Conservation (phyloP, 306 rosid species). For the Glycine soja region DNA sequence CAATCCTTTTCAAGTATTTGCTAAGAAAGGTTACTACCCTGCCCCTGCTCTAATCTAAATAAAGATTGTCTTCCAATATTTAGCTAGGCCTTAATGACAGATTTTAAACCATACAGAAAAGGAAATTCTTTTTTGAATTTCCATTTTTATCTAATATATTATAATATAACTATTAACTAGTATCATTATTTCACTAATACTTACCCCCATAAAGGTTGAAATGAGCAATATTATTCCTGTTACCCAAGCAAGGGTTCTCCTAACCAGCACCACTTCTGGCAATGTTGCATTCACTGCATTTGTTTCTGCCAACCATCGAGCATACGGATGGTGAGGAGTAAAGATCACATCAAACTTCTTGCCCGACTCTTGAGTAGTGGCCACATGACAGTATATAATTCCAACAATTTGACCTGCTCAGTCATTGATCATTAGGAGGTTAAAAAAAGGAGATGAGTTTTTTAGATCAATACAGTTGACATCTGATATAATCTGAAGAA, state of each 20-base stretch:
- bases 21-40: slow-evolving; percentile 21
- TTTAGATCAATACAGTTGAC: slow-evolving; percentile 12
- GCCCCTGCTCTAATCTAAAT: not conserved
- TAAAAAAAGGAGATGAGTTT: slow-evolving; percentile 37
- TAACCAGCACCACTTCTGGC: slow-evolving; percentile 67
- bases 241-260: slow-evolving; percentile 84
- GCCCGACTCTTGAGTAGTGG: slow-evolving; percentile 53
- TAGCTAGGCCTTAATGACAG: slow-evolving; percentile 25
- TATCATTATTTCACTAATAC: slow-evolving; percentile 37
- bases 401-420: slow-evolving; percentile 97
- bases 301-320: slow-evolving; percentile 74
- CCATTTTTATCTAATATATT: not conserved
- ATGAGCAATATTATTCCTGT: slow-evolving; percentile 84
- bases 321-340: slow-evolving; percentile 55
- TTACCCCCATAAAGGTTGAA: slow-evolving; percentile 93
- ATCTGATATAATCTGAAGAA: slow-evolving; percentile 31
- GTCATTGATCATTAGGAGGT: slow-evolving; percentile 37
- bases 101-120: slow-evolving; percentile 10
- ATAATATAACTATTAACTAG: not conserved
- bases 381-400: slow-evolving; percentile 62
- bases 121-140: not conserved
- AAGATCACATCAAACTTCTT: slow-evolving; percentile 64
- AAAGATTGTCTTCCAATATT: slow-evolving; percentile 1
- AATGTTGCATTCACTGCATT: slow-evolving; percentile 40
- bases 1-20: not conserved